A percentile compares a stretch with the other conserved stretches of the same genome.
Evolutionary conservation across 2,329 filamentous ascomycete species (phyloP).

Genomic region (Massarina eburnea): DNA sequence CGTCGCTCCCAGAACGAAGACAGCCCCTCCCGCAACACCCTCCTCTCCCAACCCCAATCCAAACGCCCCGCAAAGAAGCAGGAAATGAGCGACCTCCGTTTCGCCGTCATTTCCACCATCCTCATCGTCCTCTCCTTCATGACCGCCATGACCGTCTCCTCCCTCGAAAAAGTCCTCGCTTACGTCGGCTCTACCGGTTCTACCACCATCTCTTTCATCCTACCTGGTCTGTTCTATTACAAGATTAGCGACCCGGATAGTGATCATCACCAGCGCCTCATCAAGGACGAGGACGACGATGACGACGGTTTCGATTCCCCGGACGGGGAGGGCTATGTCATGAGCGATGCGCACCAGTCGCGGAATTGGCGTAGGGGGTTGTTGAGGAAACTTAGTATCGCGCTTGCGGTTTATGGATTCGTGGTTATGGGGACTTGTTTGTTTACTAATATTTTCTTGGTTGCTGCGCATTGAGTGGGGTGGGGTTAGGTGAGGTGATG

Average conservation of each 20-base stretch:
- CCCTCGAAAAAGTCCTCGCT: constrained; percentile 85
- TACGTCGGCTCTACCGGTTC: constrained; percentile 95
- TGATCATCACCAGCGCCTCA: constrained; percentile 77
- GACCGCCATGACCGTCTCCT: constrained; percentile 87
- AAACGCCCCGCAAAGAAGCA: constrained; percentile 16
- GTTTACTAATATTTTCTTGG: constrained; percentile 80
- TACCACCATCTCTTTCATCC: constrained; percentile 94
- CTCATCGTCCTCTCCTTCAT: constrained; percentile 85
- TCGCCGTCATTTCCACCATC: constrained; percentile 82
- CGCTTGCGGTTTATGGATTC: constrained; percentile 77
- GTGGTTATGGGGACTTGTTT: constrained; percentile 89
- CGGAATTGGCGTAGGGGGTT: constrained; percentile 65
- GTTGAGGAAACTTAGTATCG: constrained; percentile 73
- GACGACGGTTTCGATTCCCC: constrained; percentile 63
- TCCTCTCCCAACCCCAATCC: constrained; percentile 42
- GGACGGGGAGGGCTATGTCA: constrained; percentile 52
- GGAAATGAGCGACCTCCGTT: constrained; percentile 81
- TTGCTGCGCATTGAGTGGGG: constrained; percentile 57
- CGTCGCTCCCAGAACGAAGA: constrained; percentile 37
- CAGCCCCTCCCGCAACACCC: constrained; percentile 48
- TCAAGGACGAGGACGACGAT: constrained; percentile 89
- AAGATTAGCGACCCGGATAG: constrained; percentile 94
- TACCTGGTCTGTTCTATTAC: constrained; percentile 96
- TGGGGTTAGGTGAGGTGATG: too few species aligned
- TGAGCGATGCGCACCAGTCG: constrained; percentile 52